A percentile compares a stretch with the other conserved stretches of the same genome.
phyloP scores from a whole-genome alignment of 1,139 yeast species.

The Sugiyamaella japonica region DNA sequence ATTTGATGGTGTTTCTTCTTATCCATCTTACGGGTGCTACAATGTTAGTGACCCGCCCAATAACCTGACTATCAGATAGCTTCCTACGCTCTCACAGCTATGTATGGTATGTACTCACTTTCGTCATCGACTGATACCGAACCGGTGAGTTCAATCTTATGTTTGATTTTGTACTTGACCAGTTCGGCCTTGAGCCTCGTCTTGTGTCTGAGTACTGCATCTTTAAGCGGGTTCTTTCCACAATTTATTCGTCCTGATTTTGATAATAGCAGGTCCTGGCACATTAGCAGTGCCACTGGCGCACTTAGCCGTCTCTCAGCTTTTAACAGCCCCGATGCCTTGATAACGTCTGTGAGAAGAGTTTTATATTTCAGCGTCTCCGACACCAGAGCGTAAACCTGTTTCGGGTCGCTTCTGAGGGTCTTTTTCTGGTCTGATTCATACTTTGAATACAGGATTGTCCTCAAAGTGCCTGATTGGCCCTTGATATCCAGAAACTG shows the following conservation, averaged over 20 bases:
- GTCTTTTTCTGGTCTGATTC: slow-evolving; percentile 40
- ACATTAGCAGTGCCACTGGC: slow-evolving; percentile 59
- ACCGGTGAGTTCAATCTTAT: slow-evolving; percentile 55
- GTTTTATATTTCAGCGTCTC: slow-evolving; percentile 73
- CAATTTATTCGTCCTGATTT: slow-evolving; percentile 80
- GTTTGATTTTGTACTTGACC: slow-evolving; percentile 70
- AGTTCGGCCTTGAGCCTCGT: slow-evolving; percentile 81
- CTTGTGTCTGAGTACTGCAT: slow-evolving; percentile 72
- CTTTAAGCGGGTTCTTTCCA: slow-evolving; percentile 86
- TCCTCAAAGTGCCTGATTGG: slow-evolving; percentile 61
- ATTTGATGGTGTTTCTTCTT: slow-evolving; percentile 63
- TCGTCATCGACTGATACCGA: slow-evolving; percentile 49
- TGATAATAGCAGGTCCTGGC: slow-evolving; percentile 78
- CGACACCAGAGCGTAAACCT: slow-evolving; percentile 76
- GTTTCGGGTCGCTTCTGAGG: slow-evolving; percentile 68
- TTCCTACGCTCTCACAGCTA: no score
- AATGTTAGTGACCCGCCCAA: no score
- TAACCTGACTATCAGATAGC: no score
- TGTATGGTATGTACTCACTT: slow-evolving; percentile 26
- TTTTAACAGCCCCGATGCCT: slow-evolving; percentile 59
- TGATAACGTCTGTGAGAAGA: slow-evolving; percentile 59
- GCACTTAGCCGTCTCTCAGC: slow-evolving; percentile 50
- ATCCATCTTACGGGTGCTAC: slow-evolving; percentile 84
- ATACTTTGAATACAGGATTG: slow-evolving; percentile 61
- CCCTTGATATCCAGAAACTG: slow-evolving; percentile 44